Evolutionary conservation across 495 filamentous ascomycete genomes (phyloP).

Genomic region (Mycothermus thermophilus): DNA sequence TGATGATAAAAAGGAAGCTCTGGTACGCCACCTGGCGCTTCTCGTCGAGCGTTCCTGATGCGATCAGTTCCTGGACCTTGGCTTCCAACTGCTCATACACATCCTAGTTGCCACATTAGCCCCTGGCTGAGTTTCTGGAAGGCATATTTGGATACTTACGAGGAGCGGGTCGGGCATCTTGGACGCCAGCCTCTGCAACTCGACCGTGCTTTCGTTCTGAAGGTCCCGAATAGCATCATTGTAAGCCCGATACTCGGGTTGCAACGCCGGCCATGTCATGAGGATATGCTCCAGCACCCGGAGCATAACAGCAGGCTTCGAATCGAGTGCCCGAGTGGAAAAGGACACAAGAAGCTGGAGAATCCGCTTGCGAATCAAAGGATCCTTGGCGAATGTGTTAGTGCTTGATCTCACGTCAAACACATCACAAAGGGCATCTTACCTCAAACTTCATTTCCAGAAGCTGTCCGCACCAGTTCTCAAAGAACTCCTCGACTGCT

Average conservation of each 20-base stretch:
- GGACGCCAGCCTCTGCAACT: slow-evolving; percentile 76
- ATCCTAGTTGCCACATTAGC: slow-evolving; percentile 22
- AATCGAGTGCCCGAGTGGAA: slow-evolving; percentile 67
- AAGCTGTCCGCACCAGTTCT: slow-evolving; percentile 66
- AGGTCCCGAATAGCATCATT: slow-evolving; percentile 86
- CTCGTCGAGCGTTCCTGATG: slow-evolving; percentile 58
- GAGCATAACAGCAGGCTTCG: slow-evolving; percentile 64
- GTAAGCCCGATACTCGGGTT: slow-evolving; percentile 54
- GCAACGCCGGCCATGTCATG: slow-evolving; percentile 57
- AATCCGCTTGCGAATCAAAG: slow-evolving; percentile 68
- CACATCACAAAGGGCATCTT: slow-evolving; percentile 8
- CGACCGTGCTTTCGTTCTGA: slow-evolving; percentile 64
- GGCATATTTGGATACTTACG: slow-evolving; percentile 23
- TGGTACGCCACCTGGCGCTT: slow-evolving; percentile 51
- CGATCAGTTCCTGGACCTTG: slow-evolving; percentile 69
- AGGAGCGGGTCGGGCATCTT: slow-evolving; percentile 83
- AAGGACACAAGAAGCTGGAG: slow-evolving; percentile 76
- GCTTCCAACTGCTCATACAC: slow-evolving; percentile 78
- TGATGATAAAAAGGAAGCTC: slow-evolving; percentile 81
- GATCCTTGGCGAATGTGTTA: slow-evolving; percentile 43
- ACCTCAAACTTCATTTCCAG: slow-evolving; percentile 65
- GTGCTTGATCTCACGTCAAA: too few relatives aligned
- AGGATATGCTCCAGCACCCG: slow-evolving; percentile 83
- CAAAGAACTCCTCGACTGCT: slow-evolving; percentile 51
- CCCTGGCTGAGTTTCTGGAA: neutral